These are phyloP conservation scores for Aciculoconidium aculeatum DNA, from an alignment of 805 yeast genomes.

Conservation along the genomic window DNA sequence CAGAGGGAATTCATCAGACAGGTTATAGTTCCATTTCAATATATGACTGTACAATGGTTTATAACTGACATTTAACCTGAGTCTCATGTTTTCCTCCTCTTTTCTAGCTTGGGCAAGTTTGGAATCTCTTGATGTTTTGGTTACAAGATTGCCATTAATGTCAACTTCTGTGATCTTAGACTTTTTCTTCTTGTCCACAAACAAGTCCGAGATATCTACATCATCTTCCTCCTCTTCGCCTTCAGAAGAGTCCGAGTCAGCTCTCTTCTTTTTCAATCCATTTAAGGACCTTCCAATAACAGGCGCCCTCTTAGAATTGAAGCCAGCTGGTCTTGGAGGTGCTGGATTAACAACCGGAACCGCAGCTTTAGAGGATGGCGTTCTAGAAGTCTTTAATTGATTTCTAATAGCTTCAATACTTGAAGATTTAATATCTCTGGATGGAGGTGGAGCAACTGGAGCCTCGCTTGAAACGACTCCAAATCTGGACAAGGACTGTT, in stretches of 20 bases:
- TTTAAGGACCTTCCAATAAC: conserved; percentile 33
- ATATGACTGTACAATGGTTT: conserved; percentile 67
- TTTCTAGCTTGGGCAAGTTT: conserved; percentile 33
- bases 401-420: conserved; percentile 30
- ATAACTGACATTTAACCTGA: conserved; percentile 70
- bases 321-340: conserved; percentile 50
- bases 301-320: conserved; percentile 28
- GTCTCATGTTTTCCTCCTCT: conserved; percentile 74
- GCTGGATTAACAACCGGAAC: conserved; percentile 32
- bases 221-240: conserved; percentile 25
- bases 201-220: conserved; percentile 36
- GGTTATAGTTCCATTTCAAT: conserved; percentile 70
- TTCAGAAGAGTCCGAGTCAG: conserved; percentile 30
- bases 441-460: conserved; percentile 34
- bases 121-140: conserved; percentile 11
- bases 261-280: conserved; percentile 23
- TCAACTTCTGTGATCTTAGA: conserved; percentile 38
- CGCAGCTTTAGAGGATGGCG: conserved; percentile 12
- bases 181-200: conserved; percentile 29
- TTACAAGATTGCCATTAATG: conserved; percentile 36
- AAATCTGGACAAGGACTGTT: conserved; percentile 30
- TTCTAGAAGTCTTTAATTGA: conserved; percentile 20
- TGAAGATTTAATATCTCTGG: conserved; percentile 23
- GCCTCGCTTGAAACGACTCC: conserved; percentile 27
- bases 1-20: conserved; percentile 53